Percentiles rank a stretch among this genome's conserved stretches.
These are phyloP conservation scores for Bryopsis sp. DNA, from an alignment of 139 green algal genomes.

Conservation along the genomic window DNA sequence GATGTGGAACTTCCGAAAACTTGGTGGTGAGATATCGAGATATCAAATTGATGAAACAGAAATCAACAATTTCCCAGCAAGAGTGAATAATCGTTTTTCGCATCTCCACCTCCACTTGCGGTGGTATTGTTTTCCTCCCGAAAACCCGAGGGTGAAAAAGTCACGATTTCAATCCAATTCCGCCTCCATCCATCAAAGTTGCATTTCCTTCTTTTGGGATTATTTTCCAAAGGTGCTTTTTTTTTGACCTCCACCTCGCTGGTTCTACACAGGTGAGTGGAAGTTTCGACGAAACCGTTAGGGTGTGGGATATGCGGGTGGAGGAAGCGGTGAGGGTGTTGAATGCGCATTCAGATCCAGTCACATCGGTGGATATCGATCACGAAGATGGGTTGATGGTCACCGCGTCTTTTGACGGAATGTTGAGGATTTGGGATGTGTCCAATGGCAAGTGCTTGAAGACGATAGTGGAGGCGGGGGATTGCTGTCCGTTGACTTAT, in stretches of 20 bases:
- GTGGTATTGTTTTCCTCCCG: too few species aligned
- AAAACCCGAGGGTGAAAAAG: not conserved
- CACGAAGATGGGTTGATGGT: slow-evolving; percentile 65
- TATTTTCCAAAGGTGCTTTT: too few species aligned
- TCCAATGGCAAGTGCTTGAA: slow-evolving; percentile 71
- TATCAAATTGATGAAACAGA: too few species aligned
- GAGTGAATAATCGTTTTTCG: too few species aligned
- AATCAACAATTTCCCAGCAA: too few species aligned
- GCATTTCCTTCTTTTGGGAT: too few species aligned
- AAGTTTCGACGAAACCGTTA: slow-evolving; percentile 84
- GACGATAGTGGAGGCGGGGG: slow-evolving; percentile 62
- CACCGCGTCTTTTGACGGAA: slow-evolving; percentile 68
- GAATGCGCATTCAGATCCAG: slow-evolving; percentile 84
- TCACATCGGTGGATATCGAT: slow-evolving; percentile 71
- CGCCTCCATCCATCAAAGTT: too few species aligned
- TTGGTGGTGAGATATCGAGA: slow-evolving; percentile 74
- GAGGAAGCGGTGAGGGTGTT: slow-evolving; percentile 55
- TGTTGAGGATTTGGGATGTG: slow-evolving; percentile 49
- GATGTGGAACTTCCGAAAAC: slow-evolving; percentile 62
- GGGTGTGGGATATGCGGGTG: slow-evolving; percentile 72
- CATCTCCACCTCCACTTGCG: too few species aligned
- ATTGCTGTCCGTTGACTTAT: slow-evolving; percentile 59
- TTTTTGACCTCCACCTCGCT: too few species aligned
- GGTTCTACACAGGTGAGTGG: slow-evolving; percentile 63
- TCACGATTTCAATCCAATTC: not conserved